phyloP scores from a whole-genome alignment of 2,329 filamentous ascomycete genomes.

The Eutypa lata region DNA sequence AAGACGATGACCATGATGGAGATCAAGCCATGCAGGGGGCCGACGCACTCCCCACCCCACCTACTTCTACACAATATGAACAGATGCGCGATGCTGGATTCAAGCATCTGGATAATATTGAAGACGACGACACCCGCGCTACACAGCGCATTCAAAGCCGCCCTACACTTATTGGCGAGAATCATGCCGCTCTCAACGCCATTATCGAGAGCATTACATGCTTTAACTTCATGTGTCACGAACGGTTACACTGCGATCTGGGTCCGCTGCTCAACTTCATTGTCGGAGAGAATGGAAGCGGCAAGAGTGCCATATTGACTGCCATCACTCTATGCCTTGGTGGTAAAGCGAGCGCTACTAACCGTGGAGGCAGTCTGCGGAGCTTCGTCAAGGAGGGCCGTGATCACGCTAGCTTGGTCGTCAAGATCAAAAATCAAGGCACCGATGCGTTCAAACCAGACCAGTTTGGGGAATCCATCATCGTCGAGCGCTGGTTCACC shows the following conservation, averaged over 20 bases:
- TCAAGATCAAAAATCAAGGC: slow-evolving; percentile 89
- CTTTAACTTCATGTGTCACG: slow-evolving; percentile 95
- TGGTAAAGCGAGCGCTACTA: slow-evolving; percentile 88
- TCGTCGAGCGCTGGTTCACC: slow-evolving; percentile 86
- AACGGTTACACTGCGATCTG: slow-evolving; percentile 75
- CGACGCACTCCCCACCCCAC: slow-evolving; percentile 27
- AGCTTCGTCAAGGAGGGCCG: slow-evolving; percentile 86
- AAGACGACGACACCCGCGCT: slow-evolving; percentile 59
- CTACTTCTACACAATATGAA: slow-evolving; percentile 59
- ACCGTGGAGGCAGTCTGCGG: slow-evolving; percentile 85
- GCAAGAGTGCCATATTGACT: slow-evolving; percentile 93
- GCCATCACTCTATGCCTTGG: slow-evolving; percentile 93
- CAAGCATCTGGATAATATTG: slow-evolving; percentile 52
- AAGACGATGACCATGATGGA: slow-evolving; percentile 26
- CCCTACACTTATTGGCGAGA: slow-evolving; percentile 54
- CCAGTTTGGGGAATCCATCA: slow-evolving; percentile 78
- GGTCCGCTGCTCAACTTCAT: slow-evolving; percentile 97
- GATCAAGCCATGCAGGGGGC: slow-evolving; percentile 26
- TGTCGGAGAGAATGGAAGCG: slow-evolving; percentile 94
- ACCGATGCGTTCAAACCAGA: slow-evolving; percentile 80
- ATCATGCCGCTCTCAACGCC: slow-evolving; percentile 74
- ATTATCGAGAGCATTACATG: slow-evolving; percentile 87
- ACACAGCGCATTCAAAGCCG: slow-evolving; percentile 60
- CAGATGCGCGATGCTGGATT: slow-evolving; percentile 58
- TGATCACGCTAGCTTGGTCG: slow-evolving; percentile 71